Evolutionary conservation across 2,329 filamentous ascomycete genomes (phyloP).

Genomic region (Rhynchosporium agropyri): DNA sequence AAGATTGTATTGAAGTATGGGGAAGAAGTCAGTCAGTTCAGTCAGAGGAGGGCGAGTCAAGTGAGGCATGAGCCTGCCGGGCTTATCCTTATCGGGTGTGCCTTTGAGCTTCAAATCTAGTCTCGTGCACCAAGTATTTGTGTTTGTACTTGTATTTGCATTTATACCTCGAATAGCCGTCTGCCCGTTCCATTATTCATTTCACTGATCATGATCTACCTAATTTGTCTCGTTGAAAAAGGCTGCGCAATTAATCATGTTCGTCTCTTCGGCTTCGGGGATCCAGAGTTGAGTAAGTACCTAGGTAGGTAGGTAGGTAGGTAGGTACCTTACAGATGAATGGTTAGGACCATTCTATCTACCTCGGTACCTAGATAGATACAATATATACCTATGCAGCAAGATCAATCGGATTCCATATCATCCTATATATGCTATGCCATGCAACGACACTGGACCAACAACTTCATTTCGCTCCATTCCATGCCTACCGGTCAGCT

Average conservation of each 20-base stretch:
- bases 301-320: not conserved
- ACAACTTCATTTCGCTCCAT: not conserved
- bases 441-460: too few relatives aligned
- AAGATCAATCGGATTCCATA: too few relatives aligned
- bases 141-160: not conserved
- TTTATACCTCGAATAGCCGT: conserved; percentile 11
- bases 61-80: not conserved
- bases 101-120: conserved; percentile 11
- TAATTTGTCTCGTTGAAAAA: not conserved
- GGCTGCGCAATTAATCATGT: not conserved
- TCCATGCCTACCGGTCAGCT: not conserved
- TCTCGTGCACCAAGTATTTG: conserved; percentile 12
- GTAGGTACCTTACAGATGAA: not conserved
- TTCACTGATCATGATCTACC: too few relatives aligned
- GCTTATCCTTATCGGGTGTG: conserved; percentile 15
- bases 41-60: not conserved
- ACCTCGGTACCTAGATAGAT: too few relatives aligned
- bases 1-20: not conserved
- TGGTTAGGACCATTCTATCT: too few relatives aligned
- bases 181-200: conserved; percentile 14
- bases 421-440: too few relatives aligned
- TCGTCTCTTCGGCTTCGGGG: not conserved
- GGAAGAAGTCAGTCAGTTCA: not conserved
- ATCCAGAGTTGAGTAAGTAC: not conserved
- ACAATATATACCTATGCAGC: too few relatives aligned